Evolutionary conservation across 305 asterid genomes (phyloP), one percentile per base, ranked within the genome.

Genomic region (Solanum hybrid): DNA sequence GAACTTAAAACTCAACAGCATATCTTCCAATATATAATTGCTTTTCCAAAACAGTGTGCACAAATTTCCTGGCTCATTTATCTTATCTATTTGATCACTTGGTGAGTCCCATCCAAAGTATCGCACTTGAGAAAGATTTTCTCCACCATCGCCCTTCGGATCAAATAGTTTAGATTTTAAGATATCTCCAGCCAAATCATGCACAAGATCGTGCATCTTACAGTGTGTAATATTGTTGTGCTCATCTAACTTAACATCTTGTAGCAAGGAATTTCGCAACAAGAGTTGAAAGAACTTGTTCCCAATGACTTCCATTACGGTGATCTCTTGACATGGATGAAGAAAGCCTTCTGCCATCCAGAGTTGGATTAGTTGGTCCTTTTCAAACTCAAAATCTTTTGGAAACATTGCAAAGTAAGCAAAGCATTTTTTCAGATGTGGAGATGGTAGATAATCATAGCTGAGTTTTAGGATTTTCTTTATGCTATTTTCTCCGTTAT

Each of bases 181-280:
- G 33, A 93, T 24, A 88, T 89, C 78, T 89, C 90, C 31, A 12
- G 89, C 91, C 87, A 92, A 89, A 86, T 86, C 92, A 89, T 88
- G 91, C 51, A 88, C 92, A 40, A 90, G 64, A 73, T 91, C 90
- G 57, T 94, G 96, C 95, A 93, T 92, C 89, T 67, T 87, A 51
- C 90, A 89, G 8, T 4, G 0, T 12, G 6, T 24, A 5, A 64
- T 37, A n/a, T 82, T 24, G 3, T 61, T 71, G 22, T 78, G 51
- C 11, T 0, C 37, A 76, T 91, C 93, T 24, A 14, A 77, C 13
- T 24, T 0, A 20, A 61, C 71, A 61, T 8, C 71, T 61, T 61
- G 71, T 8, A 89, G 22, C 33, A 92, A 87, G 78, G 88, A 80
- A 57, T 69, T 89, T 13, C 16, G 64, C 89, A 92, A 20, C 51